Conservation (phyloP, 331 rosid species). For the Arachis monticola region DNA sequence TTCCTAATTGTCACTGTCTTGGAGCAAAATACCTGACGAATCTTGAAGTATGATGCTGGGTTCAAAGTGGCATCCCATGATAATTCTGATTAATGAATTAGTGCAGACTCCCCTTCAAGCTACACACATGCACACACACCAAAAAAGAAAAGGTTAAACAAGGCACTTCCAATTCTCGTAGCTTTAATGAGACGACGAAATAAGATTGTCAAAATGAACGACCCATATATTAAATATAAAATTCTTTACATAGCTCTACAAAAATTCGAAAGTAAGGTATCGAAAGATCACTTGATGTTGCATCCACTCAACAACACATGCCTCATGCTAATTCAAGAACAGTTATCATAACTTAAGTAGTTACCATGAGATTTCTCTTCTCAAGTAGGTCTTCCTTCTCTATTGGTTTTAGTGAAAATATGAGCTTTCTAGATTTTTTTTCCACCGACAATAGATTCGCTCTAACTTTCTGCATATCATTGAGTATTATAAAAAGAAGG, state of each 20-base stretch:
- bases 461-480: slow-evolving; percentile 71
- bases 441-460: slow-evolving; percentile 67
- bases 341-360: slow-evolving; percentile 35
- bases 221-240: slow-evolving; percentile 32
- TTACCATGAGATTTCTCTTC: slow-evolving; percentile 91
- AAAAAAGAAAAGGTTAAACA: background rate
- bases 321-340: slow-evolving; percentile 29
- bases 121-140: slow-evolving; percentile 16
- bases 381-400: slow-evolving; percentile 75
- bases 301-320: slow-evolving; percentile 37
- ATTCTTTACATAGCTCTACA: slow-evolving; percentile 71
- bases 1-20: slow-evolving; percentile 2
- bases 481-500: slow-evolving; percentile 31
- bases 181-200: slow-evolving; percentile 28
- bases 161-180: slow-evolving; percentile 25
- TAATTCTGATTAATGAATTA: slow-evolving; percentile 90
- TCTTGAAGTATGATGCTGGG: slow-evolving; percentile 72
- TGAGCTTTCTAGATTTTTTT: slow-evolving; percentile 74
- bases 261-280: slow-evolving; percentile 80
- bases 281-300: slow-evolving; percentile 28
- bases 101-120: slow-evolving; percentile 89
- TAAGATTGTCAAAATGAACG: slow-evolving; percentile 16
- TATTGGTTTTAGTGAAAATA: slow-evolving; percentile 74
- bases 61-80: slow-evolving; percentile 92
- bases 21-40: slow-evolving; percentile 80